phyloP scores from a whole-genome alignment of 345 rosid genomes.

The Lagerstroemia speciosa region DNA sequence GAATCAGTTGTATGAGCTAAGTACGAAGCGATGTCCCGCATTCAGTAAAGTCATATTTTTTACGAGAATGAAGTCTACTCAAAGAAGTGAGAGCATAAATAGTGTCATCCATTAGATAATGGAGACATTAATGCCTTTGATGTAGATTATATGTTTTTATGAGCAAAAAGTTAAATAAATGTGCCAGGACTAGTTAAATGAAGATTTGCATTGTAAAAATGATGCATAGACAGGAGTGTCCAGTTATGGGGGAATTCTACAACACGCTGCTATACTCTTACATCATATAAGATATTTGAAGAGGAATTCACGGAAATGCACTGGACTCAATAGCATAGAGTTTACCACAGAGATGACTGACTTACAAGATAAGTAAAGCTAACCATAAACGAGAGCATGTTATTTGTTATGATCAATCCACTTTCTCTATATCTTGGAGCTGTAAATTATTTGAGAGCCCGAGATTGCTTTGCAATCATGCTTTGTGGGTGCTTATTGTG shows the following conservation, averaged over 20 bases:
- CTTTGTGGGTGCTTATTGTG: not conserved
- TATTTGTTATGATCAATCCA: too few species aligned
- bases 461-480: not conserved
- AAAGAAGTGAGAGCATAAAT: too few species aligned
- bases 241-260: not conserved
- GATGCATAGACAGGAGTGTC: not conserved
- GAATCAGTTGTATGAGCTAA: not conserved
- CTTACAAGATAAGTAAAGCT: too few species aligned
- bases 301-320: too few species aligned
- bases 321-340: too few species aligned
- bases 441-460: not conserved
- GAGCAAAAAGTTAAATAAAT: not conserved
- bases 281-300: not conserved
- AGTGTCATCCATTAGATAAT: not conserved
- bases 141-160: not conserved
- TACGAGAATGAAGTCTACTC: not conserved
- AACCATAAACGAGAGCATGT: too few species aligned
- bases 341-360: too few species aligned
- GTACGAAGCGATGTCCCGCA: not conserved
- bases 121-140: conserved; percentile 2
- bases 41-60: not conserved
- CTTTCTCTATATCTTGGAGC: too few species aligned
- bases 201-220: conserved; percentile 4
- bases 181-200: not conserved
- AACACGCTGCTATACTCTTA: not conserved